A percentile compares a stretch with the other conserved stretches of the same genome.
phyloP scores from a whole-genome alignment of 2,329 filamentous ascomycete genomes.

The Aureobasidium sp. region DNA sequence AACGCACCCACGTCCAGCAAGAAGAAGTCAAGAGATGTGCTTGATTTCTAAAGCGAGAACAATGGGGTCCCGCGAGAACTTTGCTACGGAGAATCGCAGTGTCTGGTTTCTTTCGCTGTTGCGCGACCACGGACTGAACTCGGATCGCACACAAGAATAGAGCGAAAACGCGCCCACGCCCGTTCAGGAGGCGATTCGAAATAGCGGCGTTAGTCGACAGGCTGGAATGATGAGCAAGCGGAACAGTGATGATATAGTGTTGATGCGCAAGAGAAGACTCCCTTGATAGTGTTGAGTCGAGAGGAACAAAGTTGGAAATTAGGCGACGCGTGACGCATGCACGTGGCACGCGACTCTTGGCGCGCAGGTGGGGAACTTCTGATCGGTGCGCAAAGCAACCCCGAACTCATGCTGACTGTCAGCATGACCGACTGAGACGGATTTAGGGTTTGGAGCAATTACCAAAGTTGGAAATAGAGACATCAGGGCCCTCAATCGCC shows the following conservation, averaged over 20 bases:
- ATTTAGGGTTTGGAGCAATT: not conserved
- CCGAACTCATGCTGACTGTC: not conserved
- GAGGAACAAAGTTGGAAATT: not conserved
- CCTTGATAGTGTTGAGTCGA: not conserved
- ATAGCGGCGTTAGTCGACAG: not conserved
- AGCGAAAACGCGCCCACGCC: not conserved
- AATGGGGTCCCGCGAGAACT: not conserved
- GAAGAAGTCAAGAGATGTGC: not conserved
- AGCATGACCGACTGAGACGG: not conserved
- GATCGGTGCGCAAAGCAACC: not conserved
- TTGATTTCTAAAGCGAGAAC: not conserved
- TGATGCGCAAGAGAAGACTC: not conserved
- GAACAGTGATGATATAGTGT: not conserved
- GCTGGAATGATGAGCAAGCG: not conserved
- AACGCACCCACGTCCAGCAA: slow-evolving; percentile 2
- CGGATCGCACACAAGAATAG: not conserved
- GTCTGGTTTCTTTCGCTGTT: not conserved
- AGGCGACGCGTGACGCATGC: not conserved
- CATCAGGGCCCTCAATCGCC: no score
- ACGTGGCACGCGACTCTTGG: not conserved
- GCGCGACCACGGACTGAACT: not conserved
- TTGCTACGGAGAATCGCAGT: not conserved
- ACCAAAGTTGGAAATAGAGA: not conserved
- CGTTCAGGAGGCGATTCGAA: not conserved
- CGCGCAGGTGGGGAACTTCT: not conserved